Conservation (phyloP, 116 monocot genomes). For the Cymodocea nodosa region DNA sequence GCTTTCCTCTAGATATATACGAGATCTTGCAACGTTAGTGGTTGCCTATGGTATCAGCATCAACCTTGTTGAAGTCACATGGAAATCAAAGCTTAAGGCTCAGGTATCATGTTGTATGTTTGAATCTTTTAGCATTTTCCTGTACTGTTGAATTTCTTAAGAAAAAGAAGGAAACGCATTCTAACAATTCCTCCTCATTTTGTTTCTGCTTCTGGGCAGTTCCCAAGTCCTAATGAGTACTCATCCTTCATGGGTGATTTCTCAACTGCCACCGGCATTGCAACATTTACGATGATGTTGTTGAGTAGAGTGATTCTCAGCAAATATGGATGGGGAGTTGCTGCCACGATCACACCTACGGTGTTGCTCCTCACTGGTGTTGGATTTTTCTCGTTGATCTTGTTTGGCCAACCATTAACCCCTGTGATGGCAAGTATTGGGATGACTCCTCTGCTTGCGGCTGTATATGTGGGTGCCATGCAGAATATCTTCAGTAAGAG, state of each 20-base stretch:
- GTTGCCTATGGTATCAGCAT: conserved; percentile 98
- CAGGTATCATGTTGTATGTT: conserved; percentile 38
- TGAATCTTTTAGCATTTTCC: too few species aligned
- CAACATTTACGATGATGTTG: conserved; percentile 94
- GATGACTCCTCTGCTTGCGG: conserved; percentile 87
- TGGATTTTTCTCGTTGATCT: conserved; percentile 86
- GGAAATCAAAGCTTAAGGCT: conserved; percentile 97
- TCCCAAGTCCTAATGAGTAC: conserved; percentile 91
- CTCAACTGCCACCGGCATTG: conserved; percentile 80
- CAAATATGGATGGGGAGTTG: conserved; percentile 94
- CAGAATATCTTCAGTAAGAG: conserved; percentile 99
- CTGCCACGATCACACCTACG: conserved; percentile 86
- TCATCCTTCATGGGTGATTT: conserved; percentile 98
- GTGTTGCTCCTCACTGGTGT: conserved; percentile 82
- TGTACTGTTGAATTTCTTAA: too few species aligned
- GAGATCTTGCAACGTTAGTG: conserved; percentile 93
- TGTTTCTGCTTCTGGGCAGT: conserved; percentile 29
- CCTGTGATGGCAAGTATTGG: conserved; percentile 58
- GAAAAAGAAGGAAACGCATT: too few species aligned
- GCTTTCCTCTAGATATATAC: conserved; percentile 78
- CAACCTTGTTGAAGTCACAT: conserved; percentile 96
- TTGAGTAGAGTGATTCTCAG: conserved; percentile 75
- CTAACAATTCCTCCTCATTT: too few species aligned
- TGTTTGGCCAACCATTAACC: conserved; percentile 66
- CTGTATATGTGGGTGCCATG: conserved; percentile 87